A percentile compares a stretch with the other conserved stretches of the same genome.
These are phyloP conservation scores for Novymonas esmeraldas DNA, from an alignment of 208 protist species.

Conservation along the genomic window DNA sequence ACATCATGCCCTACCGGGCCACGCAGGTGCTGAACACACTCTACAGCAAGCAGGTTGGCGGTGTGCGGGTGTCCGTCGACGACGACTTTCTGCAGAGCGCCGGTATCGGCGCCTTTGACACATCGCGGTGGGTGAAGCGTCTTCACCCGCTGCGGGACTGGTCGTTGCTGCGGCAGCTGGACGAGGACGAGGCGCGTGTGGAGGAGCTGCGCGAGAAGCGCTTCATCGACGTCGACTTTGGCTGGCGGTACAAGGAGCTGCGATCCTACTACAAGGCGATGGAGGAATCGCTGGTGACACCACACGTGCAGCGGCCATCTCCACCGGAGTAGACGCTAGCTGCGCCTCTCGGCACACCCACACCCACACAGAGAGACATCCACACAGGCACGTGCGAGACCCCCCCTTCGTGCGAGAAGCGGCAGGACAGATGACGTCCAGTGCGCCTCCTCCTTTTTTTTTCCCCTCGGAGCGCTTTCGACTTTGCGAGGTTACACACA, in stretches of 20 bases:
- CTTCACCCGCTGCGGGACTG: constrained; percentile 84
- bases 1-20: constrained; percentile 82
- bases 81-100: constrained; percentile 82
- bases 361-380: too few species aligned
- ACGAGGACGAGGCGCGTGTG: constrained; percentile 84
- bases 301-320: constrained; percentile 12
- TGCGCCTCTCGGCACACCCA: too few species aligned
- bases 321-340: constrained; percentile 6
- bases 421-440: too few species aligned
- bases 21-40: constrained; percentile 88
- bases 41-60: constrained; percentile 84
- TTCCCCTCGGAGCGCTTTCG: too few species aligned
- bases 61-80: constrained; percentile 75
- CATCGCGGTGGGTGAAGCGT: constrained; percentile 80
- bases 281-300: constrained; percentile 42
- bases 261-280: constrained; percentile 69
- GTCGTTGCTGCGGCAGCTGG: constrained; percentile 80
- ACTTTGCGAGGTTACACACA: too few species aligned
- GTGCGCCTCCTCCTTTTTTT: too few species aligned
- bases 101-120: constrained; percentile 85
- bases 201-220: constrained; percentile 74
- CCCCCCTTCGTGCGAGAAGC: too few species aligned
- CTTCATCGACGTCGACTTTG: constrained; percentile 81
- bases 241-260: constrained; percentile 81
- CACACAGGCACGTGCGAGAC: too few species aligned